These are phyloP conservation scores for Suillus sp. DNA, from an alignment of 768 basidiomycete species.

Conservation along the genomic window DNA sequence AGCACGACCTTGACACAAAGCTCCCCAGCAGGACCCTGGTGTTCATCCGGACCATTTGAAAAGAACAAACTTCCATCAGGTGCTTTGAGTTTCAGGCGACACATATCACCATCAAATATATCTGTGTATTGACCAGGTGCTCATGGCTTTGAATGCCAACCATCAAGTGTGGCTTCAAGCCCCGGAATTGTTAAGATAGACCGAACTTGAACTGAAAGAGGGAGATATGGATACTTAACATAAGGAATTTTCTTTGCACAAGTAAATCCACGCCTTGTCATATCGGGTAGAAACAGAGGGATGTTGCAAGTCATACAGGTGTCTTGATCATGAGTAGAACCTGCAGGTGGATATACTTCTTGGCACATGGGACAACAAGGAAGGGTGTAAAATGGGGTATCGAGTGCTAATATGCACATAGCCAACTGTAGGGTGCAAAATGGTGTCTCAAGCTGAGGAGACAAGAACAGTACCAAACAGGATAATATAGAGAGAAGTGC, in stretches of 20 bases:
- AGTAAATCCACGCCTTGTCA: neutral
- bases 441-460: conserved; percentile 15
- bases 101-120: conserved; percentile 34
- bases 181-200: conserved; percentile 24
- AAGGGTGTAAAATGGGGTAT: conserved; percentile 17
- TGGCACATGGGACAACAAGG: neutral
- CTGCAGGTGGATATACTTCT: conserved; percentile 1
- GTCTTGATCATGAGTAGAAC: conserved; percentile 15
- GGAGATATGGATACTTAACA: conserved; percentile 14
- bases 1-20: conserved; percentile 28
- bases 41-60: conserved; percentile 13
- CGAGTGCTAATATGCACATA: conserved; percentile 17
- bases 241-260: neutral
- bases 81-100: conserved; percentile 21
- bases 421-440: conserved; percentile 23
- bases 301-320: conserved; percentile 37
- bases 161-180: conserved; percentile 27
- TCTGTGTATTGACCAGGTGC: conserved; percentile 20
- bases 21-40: conserved; percentile 23
- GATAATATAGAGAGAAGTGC: conserved; percentile 19
- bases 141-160: conserved; percentile 13
- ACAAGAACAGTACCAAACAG: conserved; percentile 16
- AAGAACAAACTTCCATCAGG: conserved; percentile 35
- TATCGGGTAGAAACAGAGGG: conserved; percentile 38
- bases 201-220: conserved; percentile 6